Evolutionary conservation across 805 yeast species (phyloP).

Genomic region (Sugiyamaella boreocaroliniensis): DNA sequence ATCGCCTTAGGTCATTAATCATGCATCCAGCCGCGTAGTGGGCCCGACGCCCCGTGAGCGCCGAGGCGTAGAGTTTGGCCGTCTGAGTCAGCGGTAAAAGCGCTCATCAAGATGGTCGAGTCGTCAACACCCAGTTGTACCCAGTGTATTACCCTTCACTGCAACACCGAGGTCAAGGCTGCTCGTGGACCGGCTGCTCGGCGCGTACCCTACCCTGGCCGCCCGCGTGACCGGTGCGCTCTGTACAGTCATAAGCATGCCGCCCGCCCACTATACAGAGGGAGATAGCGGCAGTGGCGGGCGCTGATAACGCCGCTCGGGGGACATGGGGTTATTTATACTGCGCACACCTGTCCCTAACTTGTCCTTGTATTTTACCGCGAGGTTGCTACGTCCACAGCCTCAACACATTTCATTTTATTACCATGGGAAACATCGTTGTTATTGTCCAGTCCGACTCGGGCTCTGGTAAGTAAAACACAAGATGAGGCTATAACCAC

Average conservation of each 20-base stretch:
- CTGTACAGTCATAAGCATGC: not conserved
- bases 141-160: too few relatives aligned
- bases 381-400: not conserved
- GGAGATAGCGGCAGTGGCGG: not conserved
- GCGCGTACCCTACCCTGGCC: not conserved
- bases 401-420: not conserved
- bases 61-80: too few relatives aligned
- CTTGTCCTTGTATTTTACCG: constrained; percentile 5
- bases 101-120: too few relatives aligned
- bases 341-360: not conserved
- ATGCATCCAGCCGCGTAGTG: too few relatives aligned
- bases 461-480: constrained; percentile 8
- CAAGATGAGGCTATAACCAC: too few relatives aligned
- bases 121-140: too few relatives aligned
- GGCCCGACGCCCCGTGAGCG: too few relatives aligned
- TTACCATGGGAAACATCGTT: constrained; percentile 4
- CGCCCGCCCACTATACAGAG: not conserved
- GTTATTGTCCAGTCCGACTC: constrained; percentile 5
- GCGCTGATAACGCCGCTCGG: not conserved
- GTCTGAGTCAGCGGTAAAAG: too few relatives aligned
- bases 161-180: too few relatives aligned
- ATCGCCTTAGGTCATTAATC: too few relatives aligned
- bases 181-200: too few relatives aligned
- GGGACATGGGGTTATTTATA: not conserved
- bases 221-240: not conserved